Evolutionary conservation across 2,329 filamentous ascomycete species (phyloP).

Genomic region (Pestalotiopsis fici): DNA sequence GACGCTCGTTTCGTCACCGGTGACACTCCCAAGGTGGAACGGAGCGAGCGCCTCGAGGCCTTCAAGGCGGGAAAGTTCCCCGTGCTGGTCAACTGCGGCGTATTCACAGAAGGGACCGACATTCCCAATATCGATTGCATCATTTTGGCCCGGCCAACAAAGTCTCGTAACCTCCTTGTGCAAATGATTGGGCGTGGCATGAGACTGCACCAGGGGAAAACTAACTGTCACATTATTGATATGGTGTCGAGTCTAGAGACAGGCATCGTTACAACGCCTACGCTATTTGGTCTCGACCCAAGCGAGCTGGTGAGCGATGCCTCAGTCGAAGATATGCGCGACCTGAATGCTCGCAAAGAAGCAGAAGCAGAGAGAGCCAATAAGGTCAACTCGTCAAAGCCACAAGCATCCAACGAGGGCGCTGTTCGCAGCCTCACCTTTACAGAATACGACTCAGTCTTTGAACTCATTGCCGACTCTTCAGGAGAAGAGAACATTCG

Average conservation of each 20-base stretch:
- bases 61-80: constrained; percentile 80
- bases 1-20: constrained; percentile 88
- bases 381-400: constrained; percentile 13
- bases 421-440: constrained; percentile 63
- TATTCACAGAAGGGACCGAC: constrained; percentile 97
- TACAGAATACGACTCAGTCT: constrained; percentile 89
- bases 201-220: constrained; percentile 77
- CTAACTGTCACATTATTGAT: constrained; percentile 92
- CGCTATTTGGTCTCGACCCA: constrained; percentile 89
- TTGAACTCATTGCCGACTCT: constrained; percentile 84
- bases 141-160: constrained; percentile 82
- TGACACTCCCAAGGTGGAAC: constrained; percentile 69
- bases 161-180: constrained; percentile 87
- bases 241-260: constrained; percentile 85
- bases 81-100: constrained; percentile 90
- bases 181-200: constrained; percentile 98
- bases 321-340: constrained; percentile 61
- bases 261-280: constrained; percentile 88
- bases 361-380: constrained; percentile 37
- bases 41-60: constrained; percentile 69
- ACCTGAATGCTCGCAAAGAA: constrained; percentile 50
- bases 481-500: constrained; percentile 79
- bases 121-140: constrained; percentile 98
- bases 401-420: neutral
- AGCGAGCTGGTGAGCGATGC: constrained; percentile 71